Conservation (phyloP, 805 yeast species). For the Cyberlindnera amylophila region DNA sequence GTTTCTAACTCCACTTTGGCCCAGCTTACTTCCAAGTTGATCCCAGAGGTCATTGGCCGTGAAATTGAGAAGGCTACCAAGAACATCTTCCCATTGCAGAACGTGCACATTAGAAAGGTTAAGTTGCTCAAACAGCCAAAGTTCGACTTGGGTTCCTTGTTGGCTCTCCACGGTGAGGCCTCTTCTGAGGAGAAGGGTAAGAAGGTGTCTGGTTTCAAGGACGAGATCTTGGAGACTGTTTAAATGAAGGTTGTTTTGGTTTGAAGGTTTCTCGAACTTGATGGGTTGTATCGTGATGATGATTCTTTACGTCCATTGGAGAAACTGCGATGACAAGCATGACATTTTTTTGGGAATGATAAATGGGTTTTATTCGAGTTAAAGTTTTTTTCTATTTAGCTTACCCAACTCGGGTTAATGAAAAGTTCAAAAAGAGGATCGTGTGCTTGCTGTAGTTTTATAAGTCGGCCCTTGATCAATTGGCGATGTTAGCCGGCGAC, state of each 20-base stretch:
- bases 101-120: conserved; percentile 98
- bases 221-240: conserved; percentile 95
- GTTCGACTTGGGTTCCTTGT: conserved; percentile 94
- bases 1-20: conserved; percentile 92
- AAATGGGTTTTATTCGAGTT: conserved; percentile 6
- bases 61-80: conserved; percentile 96
- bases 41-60: conserved; percentile 98
- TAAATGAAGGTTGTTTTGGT: conserved; percentile 36
- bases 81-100: conserved; percentile 95
- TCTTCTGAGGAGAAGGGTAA: conserved; percentile 92
- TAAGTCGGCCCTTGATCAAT: too few species aligned
- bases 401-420: conserved; percentile 1
- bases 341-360: conserved; percentile 9
- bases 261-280: not conserved
- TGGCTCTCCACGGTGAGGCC: conserved; percentile 96
- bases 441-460: too few species aligned
- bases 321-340: not conserved
- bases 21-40: conserved; percentile 94
- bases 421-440: not conserved
- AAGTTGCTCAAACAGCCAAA: conserved; percentile 98
- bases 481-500: too few species aligned
- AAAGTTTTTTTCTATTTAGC: not conserved
- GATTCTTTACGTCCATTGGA: too few species aligned
- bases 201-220: conserved; percentile 97
- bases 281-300: not conserved